Percentiles rank a stretch among this genome's conserved stretches.
Conservation (phyloP, 257 asterid genomes). For the Fraxinus quadrangulata region DNA sequence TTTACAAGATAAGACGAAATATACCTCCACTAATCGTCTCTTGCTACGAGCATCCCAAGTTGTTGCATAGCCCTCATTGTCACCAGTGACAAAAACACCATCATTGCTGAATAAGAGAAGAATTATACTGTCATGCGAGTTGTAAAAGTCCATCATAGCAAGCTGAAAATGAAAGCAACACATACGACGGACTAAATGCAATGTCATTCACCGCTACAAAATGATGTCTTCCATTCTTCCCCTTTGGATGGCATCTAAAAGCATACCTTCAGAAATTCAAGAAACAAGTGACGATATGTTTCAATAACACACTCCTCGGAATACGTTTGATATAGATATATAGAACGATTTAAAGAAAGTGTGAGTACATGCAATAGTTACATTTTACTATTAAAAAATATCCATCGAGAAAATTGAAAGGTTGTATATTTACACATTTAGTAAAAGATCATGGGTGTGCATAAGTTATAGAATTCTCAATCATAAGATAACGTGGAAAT, state of each 20-base stretch:
- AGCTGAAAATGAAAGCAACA: constrained; percentile 30
- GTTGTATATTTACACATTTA: neutral
- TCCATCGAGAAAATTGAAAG: neutral
- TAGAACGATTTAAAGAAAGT: constrained; percentile 1
- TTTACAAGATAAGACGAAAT: constrained; percentile 20
- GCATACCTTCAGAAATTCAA: constrained; percentile 61
- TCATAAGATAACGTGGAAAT: too few relatives aligned
- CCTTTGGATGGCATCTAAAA: constrained; percentile 81
- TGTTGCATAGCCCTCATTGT: constrained; percentile 68
- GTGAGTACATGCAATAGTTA: neutral
- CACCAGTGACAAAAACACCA: constrained; percentile 72
- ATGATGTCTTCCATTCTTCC: constrained; percentile 51
- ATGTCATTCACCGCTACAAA: constrained; percentile 76
- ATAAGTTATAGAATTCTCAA: neutral
- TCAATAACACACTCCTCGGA: neutral
- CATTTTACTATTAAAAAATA: neutral
- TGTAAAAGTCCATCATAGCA: constrained; percentile 18
- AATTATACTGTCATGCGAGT: constrained; percentile 4
- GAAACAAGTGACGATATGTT: constrained; percentile 11
- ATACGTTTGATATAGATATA: neutral
- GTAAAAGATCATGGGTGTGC: neutral
- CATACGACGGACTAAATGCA: constrained; percentile 77
- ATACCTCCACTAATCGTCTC: constrained; percentile 73
- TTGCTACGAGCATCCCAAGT: constrained; percentile 73
- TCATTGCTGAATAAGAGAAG: constrained; percentile 44